Base-by-base conservation (phyloP, 2,329 filamentous ascomycete genomes). In the Rugonectria rugulosa region DNA sequence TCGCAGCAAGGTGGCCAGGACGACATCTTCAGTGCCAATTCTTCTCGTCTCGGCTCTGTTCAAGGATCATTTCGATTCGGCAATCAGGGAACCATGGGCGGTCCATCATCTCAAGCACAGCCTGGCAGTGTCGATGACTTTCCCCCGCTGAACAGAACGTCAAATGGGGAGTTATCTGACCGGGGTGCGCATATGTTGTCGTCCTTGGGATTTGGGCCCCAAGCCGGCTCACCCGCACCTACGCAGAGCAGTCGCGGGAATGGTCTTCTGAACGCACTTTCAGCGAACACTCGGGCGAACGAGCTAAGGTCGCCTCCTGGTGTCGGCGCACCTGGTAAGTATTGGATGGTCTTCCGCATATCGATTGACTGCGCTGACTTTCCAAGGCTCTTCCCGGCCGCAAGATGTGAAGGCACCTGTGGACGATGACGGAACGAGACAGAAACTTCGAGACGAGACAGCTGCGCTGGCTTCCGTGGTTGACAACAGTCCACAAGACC, bases 191-290 rank as follows among this genome's bases (percentile, higher is more conserved):
- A 72, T 60, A 60, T 86, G 49, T 81, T 86, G 75, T 80, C 81
- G 20, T 80, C 78, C 40, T 65, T 85, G 46, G 80, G 79, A 6
- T 86, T 87, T 56, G 79, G 78, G 34, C 72, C 78, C 19, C 81
- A 81, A 60, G 73, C 72, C 20, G 73, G 74, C 44, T 70, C 74
- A 27, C 59, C 70, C 23, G 66, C 62, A 32, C 61, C 64, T 17
- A 67, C 76, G 47, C 77, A 77, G 52, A 71, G 73, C 34, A 79
- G 74, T 53, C 76, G 83, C 51, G 84, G 81, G 11, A 88, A 88
- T 65, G 85, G 85, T 8, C 75, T 88, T 32, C 72, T 88, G 40
- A 88, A 86, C 66, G 86, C 85, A 4, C 72, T 88, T n/a, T 86
- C 85, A 37, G 84, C 83, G 5, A 87, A 81, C 59, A 81, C 74